Evolutionary conservation across 2,329 filamentous ascomycete genomes (phyloP), one percentile per base, ranked within the genome.

Genomic region (Trichoderma citrinoviride): DNA sequence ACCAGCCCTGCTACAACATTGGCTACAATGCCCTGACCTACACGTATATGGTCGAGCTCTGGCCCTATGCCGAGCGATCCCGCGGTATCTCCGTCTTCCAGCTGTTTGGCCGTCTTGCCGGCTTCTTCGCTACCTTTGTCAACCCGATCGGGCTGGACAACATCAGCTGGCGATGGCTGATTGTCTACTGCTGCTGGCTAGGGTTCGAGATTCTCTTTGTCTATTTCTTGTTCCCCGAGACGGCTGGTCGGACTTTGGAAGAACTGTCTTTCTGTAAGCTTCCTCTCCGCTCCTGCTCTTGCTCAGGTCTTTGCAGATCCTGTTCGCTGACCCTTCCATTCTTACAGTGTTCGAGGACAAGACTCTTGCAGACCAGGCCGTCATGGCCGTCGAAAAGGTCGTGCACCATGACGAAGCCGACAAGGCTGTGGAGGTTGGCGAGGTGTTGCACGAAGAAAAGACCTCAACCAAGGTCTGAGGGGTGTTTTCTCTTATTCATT

Each of bases 1-100:
- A 58, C 19, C 55, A 58, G 19, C 55, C 55, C 15, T 58, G 55
- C 14, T 58, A 58, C 19, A 58, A 58, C 55, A 58, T 58, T 15
- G 55, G 55, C 7, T 58, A 58, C 27, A 58, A 58, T 14, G 55
- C 55, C 15, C 55, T 58, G 27, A 58, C 55, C 1, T 58, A 58
- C 14, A 58, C 55, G 1, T 58, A 58, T 2, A 27, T 58, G 7
- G 55, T 58, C 8, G 55, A 58, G 55, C 3, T 58, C 43, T 58
- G 55, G 55, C 55, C 55, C 23, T 58, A 58, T 23, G 8, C 21
- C 15, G 55, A 58, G 19, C 55, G 55, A 21, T 58, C 55, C 2
- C 27, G 29, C 25, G 55, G 55, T 23, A 58, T 58, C 10, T 47
- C 55, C 5, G 14, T 58, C 14, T 58, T 58, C 43, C 55, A 58